Conservation (phyloP, 2,329 filamentous ascomycete genomes). For the Ophiostoma pallidulum region DNA sequence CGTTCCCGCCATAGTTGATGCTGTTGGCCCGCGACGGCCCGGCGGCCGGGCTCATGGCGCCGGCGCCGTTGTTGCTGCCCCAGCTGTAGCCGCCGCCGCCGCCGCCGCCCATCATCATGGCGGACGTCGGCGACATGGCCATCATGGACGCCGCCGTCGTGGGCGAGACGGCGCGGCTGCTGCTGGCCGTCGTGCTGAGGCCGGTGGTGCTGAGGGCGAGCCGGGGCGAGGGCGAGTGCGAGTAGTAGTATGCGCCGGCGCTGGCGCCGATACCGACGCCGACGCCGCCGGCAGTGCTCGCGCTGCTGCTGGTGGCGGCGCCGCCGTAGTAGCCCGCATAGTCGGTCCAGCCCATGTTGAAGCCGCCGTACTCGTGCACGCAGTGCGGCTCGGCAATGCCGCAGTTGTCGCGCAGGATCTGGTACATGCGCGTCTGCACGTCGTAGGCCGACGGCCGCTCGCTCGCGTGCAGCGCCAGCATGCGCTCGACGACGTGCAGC, state of each 20-base stretch:
- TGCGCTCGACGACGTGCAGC: conserved; percentile 42
- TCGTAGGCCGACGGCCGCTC: conserved; percentile 44
- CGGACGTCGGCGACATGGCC: neutral
- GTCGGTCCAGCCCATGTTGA: conserved; percentile 5
- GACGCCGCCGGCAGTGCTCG: conserved; percentile 1
- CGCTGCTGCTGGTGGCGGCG: neutral
- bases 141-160: conserved; percentile 1
- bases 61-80: conserved; percentile 2
- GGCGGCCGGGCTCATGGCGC: neutral
- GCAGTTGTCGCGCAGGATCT: conserved; percentile 40
- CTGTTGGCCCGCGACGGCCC: neutral
- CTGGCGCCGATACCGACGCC: neutral
- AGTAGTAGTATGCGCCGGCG: neutral
- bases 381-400: conserved; percentile 43
- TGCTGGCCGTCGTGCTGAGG: neutral
- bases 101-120: neutral
- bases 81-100: conserved; percentile 7
- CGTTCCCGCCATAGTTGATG: neutral
- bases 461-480: conserved; percentile 42
- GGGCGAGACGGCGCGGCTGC: neutral
- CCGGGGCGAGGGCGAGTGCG: neutral
- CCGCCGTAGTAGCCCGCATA: neutral
- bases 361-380: conserved; percentile 36
- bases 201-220: neutral
- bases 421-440: conserved; percentile 43